These are phyloP conservation scores for Aspergillus oerlinghausenensis DNA, from an alignment of 2,329 filamentous ascomycete species.

Conservation along the genomic window DNA sequence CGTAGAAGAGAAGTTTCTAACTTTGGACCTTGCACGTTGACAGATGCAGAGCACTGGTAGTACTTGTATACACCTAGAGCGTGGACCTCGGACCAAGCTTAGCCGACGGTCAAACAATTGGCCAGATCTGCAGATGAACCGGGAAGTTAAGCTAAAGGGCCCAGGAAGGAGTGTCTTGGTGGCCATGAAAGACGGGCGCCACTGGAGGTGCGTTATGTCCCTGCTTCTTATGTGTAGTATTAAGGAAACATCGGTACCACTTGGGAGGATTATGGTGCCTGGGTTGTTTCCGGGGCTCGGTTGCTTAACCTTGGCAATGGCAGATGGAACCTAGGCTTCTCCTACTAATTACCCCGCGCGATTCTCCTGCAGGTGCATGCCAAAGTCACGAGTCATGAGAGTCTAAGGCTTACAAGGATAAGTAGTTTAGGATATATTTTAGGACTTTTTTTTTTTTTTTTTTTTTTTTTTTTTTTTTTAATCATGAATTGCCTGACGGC, in stretches of 20 bases:
- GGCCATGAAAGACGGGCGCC: not conserved
- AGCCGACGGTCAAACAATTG: not conserved
- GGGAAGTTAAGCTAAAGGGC: slow-evolving; percentile 1
- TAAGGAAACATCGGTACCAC: not conserved
- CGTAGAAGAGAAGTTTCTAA: slow-evolving; percentile 14
- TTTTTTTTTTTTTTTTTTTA: not conserved
- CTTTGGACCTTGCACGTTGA: not conserved
- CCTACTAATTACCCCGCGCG: slow-evolving; percentile 7
- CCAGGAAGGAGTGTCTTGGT: slow-evolving; percentile 8
- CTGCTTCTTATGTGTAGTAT: not conserved
- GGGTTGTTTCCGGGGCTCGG: not conserved
- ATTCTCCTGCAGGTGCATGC: not conserved
- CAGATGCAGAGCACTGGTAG: not conserved
- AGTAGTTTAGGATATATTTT: not conserved
- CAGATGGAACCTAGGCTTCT: slow-evolving; percentile 9
- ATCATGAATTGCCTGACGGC: not conserved
- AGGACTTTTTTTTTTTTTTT: not conserved
- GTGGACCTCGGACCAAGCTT: slow-evolving; percentile 7
- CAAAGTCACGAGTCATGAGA: not conserved
- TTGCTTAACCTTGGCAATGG: slow-evolving; percentile 1
- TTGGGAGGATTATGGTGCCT: not conserved
- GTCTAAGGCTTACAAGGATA: not conserved
- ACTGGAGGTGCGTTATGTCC: slow-evolving; percentile 3
- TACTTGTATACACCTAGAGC: slow-evolving; percentile 3
- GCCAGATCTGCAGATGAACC: slow-evolving; percentile 6